Evolutionary conservation across 1,139 yeast genomes (phyloP).

Genomic region (Taiozyma sp.): DNA sequence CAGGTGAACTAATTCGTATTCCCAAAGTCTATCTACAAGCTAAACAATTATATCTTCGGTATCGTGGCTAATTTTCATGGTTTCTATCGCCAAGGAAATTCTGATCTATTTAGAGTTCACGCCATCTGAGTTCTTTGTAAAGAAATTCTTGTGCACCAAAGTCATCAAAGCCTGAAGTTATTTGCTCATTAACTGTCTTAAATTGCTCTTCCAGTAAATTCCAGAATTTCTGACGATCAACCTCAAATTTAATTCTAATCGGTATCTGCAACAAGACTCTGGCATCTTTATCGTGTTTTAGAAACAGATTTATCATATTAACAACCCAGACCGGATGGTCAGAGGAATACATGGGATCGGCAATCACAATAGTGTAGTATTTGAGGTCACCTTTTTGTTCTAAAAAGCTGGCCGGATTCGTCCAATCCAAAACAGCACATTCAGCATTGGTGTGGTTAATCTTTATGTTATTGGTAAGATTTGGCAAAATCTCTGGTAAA

Average conservation of each 20-base stretch:
- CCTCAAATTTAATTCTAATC: slow-evolving; percentile 58
- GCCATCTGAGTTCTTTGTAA: slow-evolving; percentile 40
- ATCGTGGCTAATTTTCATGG: no score
- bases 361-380: slow-evolving; percentile 60
- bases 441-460: slow-evolving; percentile 38
- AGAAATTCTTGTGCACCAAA: slow-evolving; percentile 71
- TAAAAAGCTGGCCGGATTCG: slow-evolving; percentile 43
- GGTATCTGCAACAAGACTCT: slow-evolving; percentile 72
- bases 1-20: no score
- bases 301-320: slow-evolving; percentile 45
- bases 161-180: slow-evolving; percentile 74
- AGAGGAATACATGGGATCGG: slow-evolving; percentile 87
- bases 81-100: no score
- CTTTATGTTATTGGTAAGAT: slow-evolving; percentile 53
- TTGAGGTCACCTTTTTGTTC: slow-evolving; percentile 24
- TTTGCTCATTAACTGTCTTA: slow-evolving; percentile 25
- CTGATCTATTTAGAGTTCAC: neutral
- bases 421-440: slow-evolving; percentile 75
- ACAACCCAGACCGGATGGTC: slow-evolving; percentile 76
- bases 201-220: slow-evolving; percentile 35
- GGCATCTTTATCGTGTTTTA: slow-evolving; percentile 30
- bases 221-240: slow-evolving; percentile 63
- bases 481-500: slow-evolving; percentile 69
- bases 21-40: no score
- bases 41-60: no score